A percentile compares a stretch with the other conserved stretches of the same genome.
Conservation (phyloP, 345 rosid genomes). For the Passiflora organensis region DNA sequence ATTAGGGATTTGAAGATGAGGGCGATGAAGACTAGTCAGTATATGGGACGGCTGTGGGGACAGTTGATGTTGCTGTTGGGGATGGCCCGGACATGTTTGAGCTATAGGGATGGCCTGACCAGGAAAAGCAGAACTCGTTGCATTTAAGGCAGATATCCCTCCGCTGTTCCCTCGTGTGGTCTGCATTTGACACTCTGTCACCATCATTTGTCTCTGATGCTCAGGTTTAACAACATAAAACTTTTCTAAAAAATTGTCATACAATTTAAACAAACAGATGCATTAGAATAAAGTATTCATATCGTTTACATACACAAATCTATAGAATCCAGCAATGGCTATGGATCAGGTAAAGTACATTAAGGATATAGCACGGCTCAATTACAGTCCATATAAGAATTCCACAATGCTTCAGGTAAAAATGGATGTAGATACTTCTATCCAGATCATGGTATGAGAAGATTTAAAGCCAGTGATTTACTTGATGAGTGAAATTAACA, state of each 20-base stretch:
- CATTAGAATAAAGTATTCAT: neutral
- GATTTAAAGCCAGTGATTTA: no score
- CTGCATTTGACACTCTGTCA: slow-evolving; percentile 69
- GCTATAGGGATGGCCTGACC: slow-evolving; percentile 59
- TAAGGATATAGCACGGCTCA: neutral
- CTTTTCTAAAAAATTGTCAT: slow-evolving; percentile 17
- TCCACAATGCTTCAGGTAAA: neutral
- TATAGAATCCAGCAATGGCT: no score
- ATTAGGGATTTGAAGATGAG: slow-evolving; percentile 55
- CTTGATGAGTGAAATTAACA: no score
- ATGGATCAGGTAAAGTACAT: neutral
- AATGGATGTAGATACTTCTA: neutral
- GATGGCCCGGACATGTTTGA: slow-evolving; percentile 65
- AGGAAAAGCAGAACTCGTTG: slow-evolving; percentile 61
- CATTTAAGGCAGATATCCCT: slow-evolving; percentile 63
- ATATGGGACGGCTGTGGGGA: slow-evolving; percentile 60
- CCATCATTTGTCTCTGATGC: slow-evolving; percentile 55
- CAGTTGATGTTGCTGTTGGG: slow-evolving; percentile 58
- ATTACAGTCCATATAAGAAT: no score
- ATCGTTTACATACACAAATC: no score
- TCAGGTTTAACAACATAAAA: slow-evolving; percentile 38
- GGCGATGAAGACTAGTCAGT: slow-evolving; percentile 50
- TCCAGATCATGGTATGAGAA: no score
- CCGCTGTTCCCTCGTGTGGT: slow-evolving; percentile 62
- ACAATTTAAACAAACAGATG: neutral